These are phyloP conservation scores for Blastocystis sp. DNA, from an alignment of 352 stramenopile genomes.

Conservation along the genomic window DNA sequence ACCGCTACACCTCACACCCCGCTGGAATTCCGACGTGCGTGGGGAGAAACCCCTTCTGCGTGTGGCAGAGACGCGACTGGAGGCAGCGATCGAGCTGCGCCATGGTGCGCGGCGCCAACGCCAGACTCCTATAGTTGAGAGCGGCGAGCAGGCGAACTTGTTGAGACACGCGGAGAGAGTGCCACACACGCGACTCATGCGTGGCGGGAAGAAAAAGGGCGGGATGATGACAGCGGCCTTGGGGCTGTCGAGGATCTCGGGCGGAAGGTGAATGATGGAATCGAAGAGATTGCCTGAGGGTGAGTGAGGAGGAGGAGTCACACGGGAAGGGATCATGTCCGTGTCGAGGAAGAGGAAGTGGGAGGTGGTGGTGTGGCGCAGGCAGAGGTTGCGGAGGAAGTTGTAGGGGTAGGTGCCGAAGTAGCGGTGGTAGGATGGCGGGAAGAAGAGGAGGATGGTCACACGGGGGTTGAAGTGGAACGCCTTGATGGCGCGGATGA, in stretches of 20 bases:
- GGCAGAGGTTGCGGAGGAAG: slow-evolving; percentile 1
- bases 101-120: not conserved
- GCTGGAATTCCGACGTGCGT: not conserved
- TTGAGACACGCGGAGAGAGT: not conserved
- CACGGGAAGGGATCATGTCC: not conserved
- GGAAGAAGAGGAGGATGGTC: too few relatives aligned
- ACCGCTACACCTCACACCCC: not conserved
- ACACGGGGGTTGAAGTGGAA: too few relatives aligned
- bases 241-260: too few relatives aligned
- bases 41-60: not conserved
- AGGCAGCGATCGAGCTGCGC: not conserved
- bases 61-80: not conserved
- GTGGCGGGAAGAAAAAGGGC: not conserved
- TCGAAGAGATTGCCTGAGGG: not conserved
- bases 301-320: too few relatives aligned
- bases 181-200: not conserved
- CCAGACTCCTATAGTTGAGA: not conserved
- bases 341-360: slow-evolving; percentile 3
- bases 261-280: too few relatives aligned
- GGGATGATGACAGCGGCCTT: not conserved
- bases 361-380: not conserved
- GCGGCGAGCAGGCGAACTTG: not conserved
- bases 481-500: too few relatives aligned
- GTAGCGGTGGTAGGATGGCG: too few relatives aligned
- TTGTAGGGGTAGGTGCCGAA: not conserved